These are phyloP conservation scores for Colletotrichum sp. DNA, from an alignment of 2,329 filamentous ascomycete species.

Conservation along the genomic window DNA sequence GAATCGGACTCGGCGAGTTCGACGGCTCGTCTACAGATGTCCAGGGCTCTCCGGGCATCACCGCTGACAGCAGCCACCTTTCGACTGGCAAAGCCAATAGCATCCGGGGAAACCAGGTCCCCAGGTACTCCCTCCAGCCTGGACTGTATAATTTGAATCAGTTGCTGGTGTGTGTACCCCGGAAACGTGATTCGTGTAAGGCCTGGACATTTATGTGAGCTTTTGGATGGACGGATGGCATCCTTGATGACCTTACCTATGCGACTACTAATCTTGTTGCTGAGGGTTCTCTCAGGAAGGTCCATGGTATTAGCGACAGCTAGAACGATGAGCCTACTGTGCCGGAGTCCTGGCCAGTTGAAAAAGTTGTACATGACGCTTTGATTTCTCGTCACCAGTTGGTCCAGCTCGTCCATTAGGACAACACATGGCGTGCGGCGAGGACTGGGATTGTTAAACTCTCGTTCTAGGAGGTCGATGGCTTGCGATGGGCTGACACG, in stretches of 20 bases:
- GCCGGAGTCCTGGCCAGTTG: constrained; percentile 93
- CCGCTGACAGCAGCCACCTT: constrained; percentile 97
- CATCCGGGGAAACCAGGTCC: constrained; percentile 89
- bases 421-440: constrained; percentile 94
- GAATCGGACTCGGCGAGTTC: constrained; percentile 86
- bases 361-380: constrained; percentile 99
- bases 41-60: constrained; percentile 88
- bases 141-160: constrained; percentile 98
- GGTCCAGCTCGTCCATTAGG: constrained; percentile 97
- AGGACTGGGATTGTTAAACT: constrained; percentile 91
- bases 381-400: constrained; percentile 96
- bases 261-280: constrained; percentile 97
- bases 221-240: background rate
- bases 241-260: constrained; percentile 51
- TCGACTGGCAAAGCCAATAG: constrained; percentile 92
- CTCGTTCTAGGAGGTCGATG: constrained; percentile 85
- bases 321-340: constrained; percentile 92
- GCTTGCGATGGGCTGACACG: constrained; percentile 92
- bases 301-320: constrained; percentile 99
- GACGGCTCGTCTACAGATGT: constrained; percentile 94
- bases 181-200: constrained; percentile 96
- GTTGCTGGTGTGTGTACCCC: constrained; percentile 94
- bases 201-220: constrained; percentile 40
- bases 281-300: constrained; percentile 90
- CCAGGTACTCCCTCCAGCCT: constrained; percentile 87